Base-by-base conservation (phyloP, 495 filamentous ascomycete genomes). In the Penicillium lividum region DNA sequence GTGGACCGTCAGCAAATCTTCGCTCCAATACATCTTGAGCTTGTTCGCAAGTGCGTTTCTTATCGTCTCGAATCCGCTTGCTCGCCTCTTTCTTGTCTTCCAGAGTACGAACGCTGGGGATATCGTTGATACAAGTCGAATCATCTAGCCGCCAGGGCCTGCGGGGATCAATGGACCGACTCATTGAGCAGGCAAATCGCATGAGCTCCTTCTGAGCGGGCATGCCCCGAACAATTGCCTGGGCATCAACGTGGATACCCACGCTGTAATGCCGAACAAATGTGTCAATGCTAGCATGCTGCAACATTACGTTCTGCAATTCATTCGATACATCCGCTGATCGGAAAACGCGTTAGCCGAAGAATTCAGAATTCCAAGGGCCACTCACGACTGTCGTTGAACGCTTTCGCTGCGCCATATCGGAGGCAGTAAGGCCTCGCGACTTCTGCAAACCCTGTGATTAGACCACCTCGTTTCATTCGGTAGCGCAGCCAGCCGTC, bases 291-390 rank as follows among this genome's bases (percentile, higher is more conserved):
- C 56, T 69, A 25, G 68, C 58, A 61, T 76, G 65, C 58, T 75
- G 60, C 22, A 76, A 57, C 45, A 76, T 77, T 5, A 76, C 57
- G 51, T 77, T 77, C 65, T 78, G 66, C 28, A 77, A 34, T 34
- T 68, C 58, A 59, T 74, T 69, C n/a, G 66, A 70, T 46, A 78
- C 61, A 33, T 77, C 73, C 54, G 54, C 67, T 73, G 52, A 46
- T 55, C 46, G 33, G 44, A 10, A 55, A 11, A n/a, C n/a, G n/a
- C n/a, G 34, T 59, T 65, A 59, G 63, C 15, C n/a, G n/a, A n/a
- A n/a, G n/a, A 51, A 52, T 54, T 42, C 36, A 40, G 27, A 8
- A 58, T 5, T 15, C 10, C 34, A 31, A 42, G 47, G 11, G 52
- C 46, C 34, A 73, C 61, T 64, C 33, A 66, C 64, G 30, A 53